Evolutionary conservation across 139 green algal genomes (phyloP).

Genomic region (Closterium sp.): DNA sequence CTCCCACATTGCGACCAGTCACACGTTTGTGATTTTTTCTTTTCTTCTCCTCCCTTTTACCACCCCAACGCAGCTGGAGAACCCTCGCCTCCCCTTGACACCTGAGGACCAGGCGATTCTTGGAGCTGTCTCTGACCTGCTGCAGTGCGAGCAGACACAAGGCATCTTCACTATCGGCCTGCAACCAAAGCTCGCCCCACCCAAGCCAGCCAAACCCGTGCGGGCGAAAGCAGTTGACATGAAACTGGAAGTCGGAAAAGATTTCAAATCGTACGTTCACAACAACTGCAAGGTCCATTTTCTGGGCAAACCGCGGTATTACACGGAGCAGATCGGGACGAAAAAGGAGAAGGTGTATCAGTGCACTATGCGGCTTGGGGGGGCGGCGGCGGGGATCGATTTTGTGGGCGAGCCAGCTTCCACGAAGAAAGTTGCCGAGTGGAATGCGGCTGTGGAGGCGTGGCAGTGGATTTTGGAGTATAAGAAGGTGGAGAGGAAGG

Average conservation of each 20-base stretch:
- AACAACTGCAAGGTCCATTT: conserved; percentile 26
- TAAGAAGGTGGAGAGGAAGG: not conserved
- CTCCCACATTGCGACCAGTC: too few species aligned
- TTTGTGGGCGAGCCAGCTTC: conserved; percentile 3
- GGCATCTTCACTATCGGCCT: conserved; percentile 2
- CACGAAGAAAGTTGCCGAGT: conserved; percentile 4
- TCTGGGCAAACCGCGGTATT: not conserved
- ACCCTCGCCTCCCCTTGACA: not conserved
- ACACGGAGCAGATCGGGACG: not conserved
- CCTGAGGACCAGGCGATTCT: not conserved
- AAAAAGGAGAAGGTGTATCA: not conserved
- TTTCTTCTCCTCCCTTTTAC: too few species aligned
- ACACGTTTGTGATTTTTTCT: too few species aligned
- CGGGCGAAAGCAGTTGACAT: not conserved
- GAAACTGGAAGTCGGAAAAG: not conserved
- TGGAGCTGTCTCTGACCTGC: not conserved
- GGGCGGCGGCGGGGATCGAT: not conserved
- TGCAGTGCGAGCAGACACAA: not conserved
- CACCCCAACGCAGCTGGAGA: conserved; percentile 13
- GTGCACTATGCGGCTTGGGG: not conserved
- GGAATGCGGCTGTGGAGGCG: conserved; percentile 5
- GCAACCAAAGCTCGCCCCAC: not conserved
- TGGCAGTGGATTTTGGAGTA: conserved; percentile 6
- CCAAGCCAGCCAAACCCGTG: not conserved
- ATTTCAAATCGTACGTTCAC: conserved; percentile 8